Conservation (phyloP, 2,329 filamentous ascomycete genomes). For the Penicillium freii region DNA sequence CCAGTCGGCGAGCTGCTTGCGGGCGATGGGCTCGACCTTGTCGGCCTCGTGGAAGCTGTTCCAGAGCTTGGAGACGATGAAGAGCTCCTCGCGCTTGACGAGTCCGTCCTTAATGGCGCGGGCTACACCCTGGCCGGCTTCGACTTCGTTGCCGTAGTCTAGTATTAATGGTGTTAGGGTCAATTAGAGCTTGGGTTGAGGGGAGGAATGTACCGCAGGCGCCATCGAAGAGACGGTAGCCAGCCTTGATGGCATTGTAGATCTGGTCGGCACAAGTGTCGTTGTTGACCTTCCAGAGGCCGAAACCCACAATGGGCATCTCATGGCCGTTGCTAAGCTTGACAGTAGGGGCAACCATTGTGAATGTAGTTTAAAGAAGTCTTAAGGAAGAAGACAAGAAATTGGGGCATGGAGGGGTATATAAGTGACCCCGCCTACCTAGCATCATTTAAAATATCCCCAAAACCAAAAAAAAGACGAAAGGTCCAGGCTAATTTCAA, state of each 20-base stretch:
- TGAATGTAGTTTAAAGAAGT: constrained; percentile 1
- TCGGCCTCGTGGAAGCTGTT: constrained; percentile 84
- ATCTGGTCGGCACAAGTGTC: constrained; percentile 70
- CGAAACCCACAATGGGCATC: constrained; percentile 47
- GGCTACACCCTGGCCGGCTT: constrained; percentile 72
- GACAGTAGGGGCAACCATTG: constrained; percentile 28
- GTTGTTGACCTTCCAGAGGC: constrained; percentile 79
- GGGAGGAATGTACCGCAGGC: constrained; percentile 51
- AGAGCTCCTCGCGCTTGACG: constrained; percentile 81
- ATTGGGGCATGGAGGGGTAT: constrained; percentile 5
- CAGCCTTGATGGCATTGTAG: constrained; percentile 67
- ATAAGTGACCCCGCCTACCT: neutral
- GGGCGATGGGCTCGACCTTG: constrained; percentile 70
- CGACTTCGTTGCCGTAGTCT: constrained; percentile 83
- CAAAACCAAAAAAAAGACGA: too few species aligned
- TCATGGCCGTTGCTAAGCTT: constrained; percentile 31
- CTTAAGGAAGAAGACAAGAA: neutral
- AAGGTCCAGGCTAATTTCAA: constrained; percentile 6
- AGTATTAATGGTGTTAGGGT: constrained; percentile 6
- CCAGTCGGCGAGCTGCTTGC: constrained; percentile 77
- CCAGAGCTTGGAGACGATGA: constrained; percentile 92
- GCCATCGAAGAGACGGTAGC: constrained; percentile 61
- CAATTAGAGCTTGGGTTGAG: neutral
- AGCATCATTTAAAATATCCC: neutral
- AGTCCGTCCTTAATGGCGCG: constrained; percentile 78